Base-by-base conservation (phyloP, 306 rosid genomes). In the Fragaria iinumae region DNA sequence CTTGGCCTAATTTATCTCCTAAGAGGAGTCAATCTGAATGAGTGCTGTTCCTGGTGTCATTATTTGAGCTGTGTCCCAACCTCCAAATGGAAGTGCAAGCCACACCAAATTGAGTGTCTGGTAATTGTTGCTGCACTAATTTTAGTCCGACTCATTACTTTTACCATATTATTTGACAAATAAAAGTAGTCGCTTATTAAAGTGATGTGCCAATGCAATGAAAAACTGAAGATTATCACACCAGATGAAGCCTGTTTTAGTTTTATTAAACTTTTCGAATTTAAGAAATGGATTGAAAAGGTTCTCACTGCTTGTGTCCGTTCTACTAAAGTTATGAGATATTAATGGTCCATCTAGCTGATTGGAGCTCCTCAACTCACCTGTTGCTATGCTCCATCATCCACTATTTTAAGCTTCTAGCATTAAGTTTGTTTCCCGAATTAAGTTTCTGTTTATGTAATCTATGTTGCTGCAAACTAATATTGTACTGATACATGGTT, bases 41-140 rank as follows among this genome's bases (percentile, higher is more conserved):
- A 90, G 0, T 81, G 16, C 32, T 93, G 98, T 80, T 81, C 89
- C 20, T 93, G 96, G 94, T 92, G 98, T 75, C 96, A 88, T 63
- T 89, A 88, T 81, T 72, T 93, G 76, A 93, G 89, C 77, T 86
- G 96, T 65, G 77, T 91, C 77, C 94, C 93, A 36, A 90, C 87
- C 64, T 78, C 91, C 69, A 85, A 83, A 82, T 89, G 96, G 97
- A 87, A 84, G 52, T 92, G 93, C 86, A 62, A 86, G 32, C 59
- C 87, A 14, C 80, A 74, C 50, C 48, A 59, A 48, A 44, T 62
- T 13, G 80, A 63, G 72, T 92, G 97, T 71, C 75, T 88, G 90
- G 93, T 92, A 75, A 82, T 75, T 77, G 29, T 68, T 83, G 45
- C 71, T 44, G 21, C 52, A 67, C 63, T 77, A 43, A 36, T 75